phyloP scores from a whole-genome alignment of 768 basidiomycete genomes.

The Rhodotorula taiwanensis region DNA sequence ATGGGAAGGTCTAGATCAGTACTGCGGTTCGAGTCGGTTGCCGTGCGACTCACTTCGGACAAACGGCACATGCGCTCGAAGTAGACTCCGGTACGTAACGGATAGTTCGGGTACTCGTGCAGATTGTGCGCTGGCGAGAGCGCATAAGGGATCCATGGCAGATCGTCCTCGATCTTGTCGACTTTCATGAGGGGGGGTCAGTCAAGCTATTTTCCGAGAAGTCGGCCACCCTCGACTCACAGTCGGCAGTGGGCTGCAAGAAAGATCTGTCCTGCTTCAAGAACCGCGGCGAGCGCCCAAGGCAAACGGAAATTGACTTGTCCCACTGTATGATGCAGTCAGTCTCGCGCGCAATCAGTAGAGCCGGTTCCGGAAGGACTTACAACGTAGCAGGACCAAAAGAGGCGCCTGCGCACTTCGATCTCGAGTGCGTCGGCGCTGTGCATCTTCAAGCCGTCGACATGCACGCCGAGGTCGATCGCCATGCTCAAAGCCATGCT shows the following conservation, averaged over 20 bases:
- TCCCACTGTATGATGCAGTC: not conserved
- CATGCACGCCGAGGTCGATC: conserved; percentile 6
- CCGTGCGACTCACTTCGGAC: not conserved
- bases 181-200: not conserved
- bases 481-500: conserved; percentile 1
- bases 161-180: not conserved
- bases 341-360: too few relatives aligned
- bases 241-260: not conserved
- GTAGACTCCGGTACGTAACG: not conserved
- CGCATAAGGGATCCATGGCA: not conserved
- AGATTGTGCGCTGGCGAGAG: not conserved
- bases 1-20: not conserved
- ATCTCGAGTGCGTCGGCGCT: conserved; percentile 40
- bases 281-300: not conserved
- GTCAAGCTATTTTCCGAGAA: too few relatives aligned
- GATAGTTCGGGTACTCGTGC: not conserved
- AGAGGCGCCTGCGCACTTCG: conserved; percentile 44
- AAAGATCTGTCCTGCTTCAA: not conserved
- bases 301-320: not conserved
- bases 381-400: conserved; percentile 41
- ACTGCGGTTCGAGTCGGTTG: not conserved
- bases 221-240: not conserved
- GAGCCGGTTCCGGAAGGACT: not conserved
- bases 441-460: not conserved
- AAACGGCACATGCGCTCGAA: not conserved